Conservation (phyloP, 345 rosid genomes). For the Linum trigynum region DNA sequence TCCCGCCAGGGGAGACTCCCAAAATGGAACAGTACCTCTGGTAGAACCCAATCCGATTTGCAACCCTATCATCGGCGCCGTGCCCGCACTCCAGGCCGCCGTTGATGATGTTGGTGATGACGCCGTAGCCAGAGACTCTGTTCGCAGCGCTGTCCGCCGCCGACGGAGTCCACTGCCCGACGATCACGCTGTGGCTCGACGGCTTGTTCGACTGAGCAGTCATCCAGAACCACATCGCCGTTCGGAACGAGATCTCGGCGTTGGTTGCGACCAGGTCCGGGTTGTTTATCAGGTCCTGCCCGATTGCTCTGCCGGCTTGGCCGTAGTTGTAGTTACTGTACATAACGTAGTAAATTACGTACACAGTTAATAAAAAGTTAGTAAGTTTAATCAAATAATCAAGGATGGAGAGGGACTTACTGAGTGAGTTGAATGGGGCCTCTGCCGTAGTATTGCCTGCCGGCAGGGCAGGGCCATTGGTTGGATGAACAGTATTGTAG, state of each 20-base stretch:
- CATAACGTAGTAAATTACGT: neutral
- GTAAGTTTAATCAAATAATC: neutral
- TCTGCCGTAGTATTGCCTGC: slow-evolving; percentile 47
- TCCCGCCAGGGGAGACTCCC: slow-evolving; percentile 18
- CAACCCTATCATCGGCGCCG: slow-evolving; percentile 15
- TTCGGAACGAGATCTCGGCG: slow-evolving; percentile 29
- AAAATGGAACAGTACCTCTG: slow-evolving; percentile 22
- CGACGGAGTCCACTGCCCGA: slow-evolving; percentile 27
- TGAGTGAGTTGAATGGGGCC: slow-evolving; percentile 53
- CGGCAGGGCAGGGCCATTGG: slow-evolving; percentile 46
- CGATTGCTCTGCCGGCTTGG: slow-evolving; percentile 36
- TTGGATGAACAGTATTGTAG: slow-evolving; percentile 17
- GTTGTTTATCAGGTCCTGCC: slow-evolving; percentile 31
- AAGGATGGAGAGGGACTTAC: slow-evolving; percentile 19
- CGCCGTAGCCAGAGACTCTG: slow-evolving; percentile 28
- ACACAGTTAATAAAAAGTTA: neutral
- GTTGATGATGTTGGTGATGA: slow-evolving; percentile 32
- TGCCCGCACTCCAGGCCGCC: slow-evolving; percentile 29
- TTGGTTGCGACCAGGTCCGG: slow-evolving; percentile 48
- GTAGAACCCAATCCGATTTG: slow-evolving; percentile 24
- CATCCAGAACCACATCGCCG: slow-evolving; percentile 40
- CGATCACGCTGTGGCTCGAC: slow-evolving; percentile 26
- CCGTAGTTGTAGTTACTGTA: slow-evolving; percentile 49
- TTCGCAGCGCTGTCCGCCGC: slow-evolving; percentile 20
- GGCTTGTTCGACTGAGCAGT: slow-evolving; percentile 33